Evolutionary conservation across 805 yeast genomes (phyloP).

Genomic region (Metschnikowia aberdeeniae): DNA sequence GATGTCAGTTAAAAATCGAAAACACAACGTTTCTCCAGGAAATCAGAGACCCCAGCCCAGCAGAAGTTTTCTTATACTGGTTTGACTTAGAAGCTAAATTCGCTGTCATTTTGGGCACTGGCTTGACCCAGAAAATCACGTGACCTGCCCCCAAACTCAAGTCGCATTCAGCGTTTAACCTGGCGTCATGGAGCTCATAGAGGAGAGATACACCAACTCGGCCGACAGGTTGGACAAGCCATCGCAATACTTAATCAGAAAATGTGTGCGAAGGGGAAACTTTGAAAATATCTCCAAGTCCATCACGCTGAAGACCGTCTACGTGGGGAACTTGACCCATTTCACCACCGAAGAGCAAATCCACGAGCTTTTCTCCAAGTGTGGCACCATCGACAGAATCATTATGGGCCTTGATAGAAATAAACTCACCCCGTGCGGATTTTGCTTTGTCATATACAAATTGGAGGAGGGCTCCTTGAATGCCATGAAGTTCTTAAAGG

Average conservation of each 20-base stretch:
- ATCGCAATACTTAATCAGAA: slow-evolving; percentile 60
- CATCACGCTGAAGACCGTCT: slow-evolving; percentile 67
- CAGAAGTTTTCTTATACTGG: too few relatives aligned
- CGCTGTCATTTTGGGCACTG: neutral
- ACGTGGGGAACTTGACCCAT: slow-evolving; percentile 86
- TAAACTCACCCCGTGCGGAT: slow-evolving; percentile 92
- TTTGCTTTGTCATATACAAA: slow-evolving; percentile 83
- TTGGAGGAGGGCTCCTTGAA: slow-evolving; percentile 67
- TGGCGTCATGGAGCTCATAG: slow-evolving; percentile 33
- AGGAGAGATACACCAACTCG: slow-evolving; percentile 54
- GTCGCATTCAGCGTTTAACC: neutral
- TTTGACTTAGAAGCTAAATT: neutral
- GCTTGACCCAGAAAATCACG: neutral
- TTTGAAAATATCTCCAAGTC: slow-evolving; percentile 64
- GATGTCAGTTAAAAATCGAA: too few relatives aligned
- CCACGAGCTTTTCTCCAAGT: slow-evolving; percentile 77
- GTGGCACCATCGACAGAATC: slow-evolving; percentile 74
- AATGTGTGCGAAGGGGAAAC: slow-evolving; percentile 52
- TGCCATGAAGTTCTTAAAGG: slow-evolving; percentile 77
- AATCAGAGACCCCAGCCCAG: too few relatives aligned
- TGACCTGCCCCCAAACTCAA: neutral
- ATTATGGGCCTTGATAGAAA: slow-evolving; percentile 94
- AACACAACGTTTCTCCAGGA: too few relatives aligned
- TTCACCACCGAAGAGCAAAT: slow-evolving; percentile 95
- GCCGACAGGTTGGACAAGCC: slow-evolving; percentile 69